Base-by-base conservation (phyloP, 2,329 filamentous ascomycete genomes). In the Aureobasidium sp. region DNA sequence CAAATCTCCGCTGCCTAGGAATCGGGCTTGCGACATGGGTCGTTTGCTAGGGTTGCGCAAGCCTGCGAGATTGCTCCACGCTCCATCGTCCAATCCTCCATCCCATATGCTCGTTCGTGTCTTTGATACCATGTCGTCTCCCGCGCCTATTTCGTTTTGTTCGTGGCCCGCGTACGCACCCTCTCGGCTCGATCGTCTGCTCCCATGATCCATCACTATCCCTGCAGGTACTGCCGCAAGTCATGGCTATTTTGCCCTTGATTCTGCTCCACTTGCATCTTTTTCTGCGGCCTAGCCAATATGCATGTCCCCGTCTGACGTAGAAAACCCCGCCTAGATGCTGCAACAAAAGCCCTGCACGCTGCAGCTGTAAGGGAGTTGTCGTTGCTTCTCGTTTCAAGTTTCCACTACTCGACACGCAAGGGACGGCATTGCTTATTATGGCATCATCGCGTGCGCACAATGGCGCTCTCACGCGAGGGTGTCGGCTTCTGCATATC, bases 191-290 rank as follows among this genome's bases (percentile, higher is more conserved):
- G 45, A 49, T 50, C 57, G 21, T 21, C 21, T 21, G 21, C 21
- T 21, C 21, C 21, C 21, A 41, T 25, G 37, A 54, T 27, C 50
- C 27, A 34, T 59, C 57, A 49, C 57, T 50, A 59, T 59, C 57
- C 57, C 57, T 59, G 57, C 57, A 59, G 57, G 57, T 59, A 59
- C 57, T 59, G 57, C 57, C 57, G 57, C 45, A 50, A 13, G 44
- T 59, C 44, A 27, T 32, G 42, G 57, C 57, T 50, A 34, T 48
- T 58, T 58, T 58, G 15, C 54, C 25, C 52, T 47, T 39, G 15
- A 36, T 45, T 21, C 21, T 45, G 53, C 54, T 58, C 54, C 54
- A 58, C 54, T 58, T 47, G 42, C 25, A 37, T 41, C 11, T 49
- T 45, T 50, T 39, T 59, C 34, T 47, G 53, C n/a, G 29, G 53